These are phyloP conservation scores for Phaeosphaeria sp. DNA, from an alignment of 2,329 filamentous ascomycete genomes.

Conservation along the genomic window DNA sequence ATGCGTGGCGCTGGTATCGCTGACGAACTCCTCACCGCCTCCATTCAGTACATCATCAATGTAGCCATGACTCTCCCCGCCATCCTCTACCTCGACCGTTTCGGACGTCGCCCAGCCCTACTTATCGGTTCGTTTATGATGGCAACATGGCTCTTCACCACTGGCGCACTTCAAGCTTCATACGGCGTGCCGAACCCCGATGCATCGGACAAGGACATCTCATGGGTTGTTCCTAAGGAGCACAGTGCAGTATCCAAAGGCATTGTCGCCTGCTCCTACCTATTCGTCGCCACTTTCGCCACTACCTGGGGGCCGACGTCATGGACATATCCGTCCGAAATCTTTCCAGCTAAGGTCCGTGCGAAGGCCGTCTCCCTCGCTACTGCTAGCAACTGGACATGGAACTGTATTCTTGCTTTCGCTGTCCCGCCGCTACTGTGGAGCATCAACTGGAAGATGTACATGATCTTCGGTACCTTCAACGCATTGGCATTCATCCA, in stretches of 20 bases:
- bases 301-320: slow-evolving; percentile 49
- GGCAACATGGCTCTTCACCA: slow-evolving; percentile 66
- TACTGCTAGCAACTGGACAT: slow-evolving; percentile 48
- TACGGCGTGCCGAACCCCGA: slow-evolving; percentile 56
- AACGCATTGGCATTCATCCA: slow-evolving; percentile 47
- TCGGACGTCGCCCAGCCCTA: slow-evolving; percentile 64
- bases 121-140: slow-evolving; percentile 64
- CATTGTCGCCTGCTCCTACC: slow-evolving; percentile 53
- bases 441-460: slow-evolving; percentile 53
- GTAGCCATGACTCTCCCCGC: slow-evolving; percentile 65
- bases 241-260: slow-evolving; percentile 62
- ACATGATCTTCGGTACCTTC: slow-evolving; percentile 48
- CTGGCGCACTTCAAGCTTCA: slow-evolving; percentile 64
- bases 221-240: slow-evolving; percentile 64
- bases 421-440: slow-evolving; percentile 50
- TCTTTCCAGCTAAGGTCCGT: slow-evolving; percentile 50
- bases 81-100: slow-evolving; percentile 65
- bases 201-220: slow-evolving; percentile 52
- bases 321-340: slow-evolving; percentile 49
- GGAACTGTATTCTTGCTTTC: slow-evolving; percentile 50
- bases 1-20: slow-evolving; percentile 65
- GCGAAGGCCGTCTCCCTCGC: slow-evolving; percentile 50
- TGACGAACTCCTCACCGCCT: slow-evolving; percentile 64
- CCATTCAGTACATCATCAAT: slow-evolving; percentile 70
- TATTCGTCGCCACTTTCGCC: slow-evolving; percentile 54